phyloP scores from a whole-genome alignment of 2,329 filamentous ascomycete species.

The Alternaria tenuissima region DNA sequence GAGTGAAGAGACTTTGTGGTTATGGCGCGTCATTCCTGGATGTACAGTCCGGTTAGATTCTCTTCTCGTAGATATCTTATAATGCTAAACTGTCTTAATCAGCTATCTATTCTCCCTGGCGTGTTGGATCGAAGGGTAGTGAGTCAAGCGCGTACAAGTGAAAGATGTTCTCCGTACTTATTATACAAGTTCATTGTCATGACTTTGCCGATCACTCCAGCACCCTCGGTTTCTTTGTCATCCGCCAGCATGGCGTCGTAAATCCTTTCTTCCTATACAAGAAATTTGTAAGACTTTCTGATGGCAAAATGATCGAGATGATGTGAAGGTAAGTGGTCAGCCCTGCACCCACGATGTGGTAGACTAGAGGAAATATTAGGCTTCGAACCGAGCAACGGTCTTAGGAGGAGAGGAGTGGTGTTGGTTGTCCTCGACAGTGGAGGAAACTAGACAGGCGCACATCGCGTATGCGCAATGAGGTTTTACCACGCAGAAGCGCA shows the following conservation, averaged over 20 bases:
- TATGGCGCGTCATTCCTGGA: not conserved
- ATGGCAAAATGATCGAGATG: no score
- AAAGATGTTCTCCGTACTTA: no score
- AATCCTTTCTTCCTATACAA: not conserved
- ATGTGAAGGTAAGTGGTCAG: no score
- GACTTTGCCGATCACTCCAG: no score
- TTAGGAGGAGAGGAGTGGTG: no score
- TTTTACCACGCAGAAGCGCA: not conserved
- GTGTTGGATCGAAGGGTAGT: not conserved
- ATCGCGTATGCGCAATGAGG: not conserved
- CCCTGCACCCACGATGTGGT: no score
- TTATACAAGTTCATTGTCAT: no score
- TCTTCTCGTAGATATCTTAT: not conserved
- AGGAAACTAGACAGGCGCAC: not conserved
- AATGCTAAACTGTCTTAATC: not conserved
- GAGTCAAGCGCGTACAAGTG: no score
- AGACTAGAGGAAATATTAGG: no score
- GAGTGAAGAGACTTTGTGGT: not conserved
- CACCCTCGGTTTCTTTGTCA: no score
- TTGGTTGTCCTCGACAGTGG: no score
- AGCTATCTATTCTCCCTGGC: not conserved
- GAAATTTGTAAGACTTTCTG: not conserved
- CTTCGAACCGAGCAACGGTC: no score
- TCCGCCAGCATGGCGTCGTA: constrained; percentile 22
- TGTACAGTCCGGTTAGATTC: not conserved